phyloP scores from a whole-genome alignment of 192 early-diverging fungal genomes.

The Obelidium mucronatum region DNA sequence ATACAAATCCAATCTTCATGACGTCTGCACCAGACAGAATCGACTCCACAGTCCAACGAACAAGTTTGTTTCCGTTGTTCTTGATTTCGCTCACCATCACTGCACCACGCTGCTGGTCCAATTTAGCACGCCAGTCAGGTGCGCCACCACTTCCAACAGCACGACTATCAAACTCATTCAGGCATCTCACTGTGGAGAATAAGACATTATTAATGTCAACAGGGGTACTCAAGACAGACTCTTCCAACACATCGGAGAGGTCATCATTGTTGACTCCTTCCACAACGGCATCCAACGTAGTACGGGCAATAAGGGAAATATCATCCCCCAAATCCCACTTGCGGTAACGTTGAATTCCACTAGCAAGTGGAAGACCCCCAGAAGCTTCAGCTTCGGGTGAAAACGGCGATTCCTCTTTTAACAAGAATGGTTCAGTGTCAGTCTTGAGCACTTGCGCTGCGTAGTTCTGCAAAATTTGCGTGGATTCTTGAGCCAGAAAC shows the following conservation, averaged over 20 bases:
- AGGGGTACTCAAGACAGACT: conserved; percentile 6
- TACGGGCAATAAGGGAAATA: conserved; percentile 82
- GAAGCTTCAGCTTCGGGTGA: conserved; percentile 48
- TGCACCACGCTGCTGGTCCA: conserved; percentile 94
- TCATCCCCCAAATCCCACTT: conserved; percentile 80
- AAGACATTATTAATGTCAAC: conserved; percentile 46
- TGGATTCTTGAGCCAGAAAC: conserved; percentile 86
- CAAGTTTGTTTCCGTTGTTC: conserved; percentile 95
- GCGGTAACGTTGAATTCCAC: conserved; percentile 90
- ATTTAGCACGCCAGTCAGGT: conserved; percentile 92
- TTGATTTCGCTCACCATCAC: conserved; percentile 97
- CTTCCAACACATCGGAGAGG: conserved; percentile 38
- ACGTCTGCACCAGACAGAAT: conserved; percentile 89
- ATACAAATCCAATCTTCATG: conserved; percentile 86
- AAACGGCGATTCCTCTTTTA: conserved; percentile 76
- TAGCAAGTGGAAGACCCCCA: conserved; percentile 39
- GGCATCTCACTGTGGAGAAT: conserved; percentile 75
- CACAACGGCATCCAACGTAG: conserved; percentile 85
- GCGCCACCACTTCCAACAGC: conserved; percentile 86
- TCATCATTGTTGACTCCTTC: conserved; percentile 51
- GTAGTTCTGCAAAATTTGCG: conserved; percentile 85
- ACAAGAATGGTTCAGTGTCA: conserved; percentile 60
- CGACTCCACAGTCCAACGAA: conserved; percentile 94
- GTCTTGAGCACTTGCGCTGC: conserved; percentile 76
- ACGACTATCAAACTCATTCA: conserved; percentile 93